A percentile compares a stretch with the other conserved stretches of the same genome.
phyloP scores from a whole-genome alignment of 305 asterid species.

The Nicotiana rustica region DNA sequence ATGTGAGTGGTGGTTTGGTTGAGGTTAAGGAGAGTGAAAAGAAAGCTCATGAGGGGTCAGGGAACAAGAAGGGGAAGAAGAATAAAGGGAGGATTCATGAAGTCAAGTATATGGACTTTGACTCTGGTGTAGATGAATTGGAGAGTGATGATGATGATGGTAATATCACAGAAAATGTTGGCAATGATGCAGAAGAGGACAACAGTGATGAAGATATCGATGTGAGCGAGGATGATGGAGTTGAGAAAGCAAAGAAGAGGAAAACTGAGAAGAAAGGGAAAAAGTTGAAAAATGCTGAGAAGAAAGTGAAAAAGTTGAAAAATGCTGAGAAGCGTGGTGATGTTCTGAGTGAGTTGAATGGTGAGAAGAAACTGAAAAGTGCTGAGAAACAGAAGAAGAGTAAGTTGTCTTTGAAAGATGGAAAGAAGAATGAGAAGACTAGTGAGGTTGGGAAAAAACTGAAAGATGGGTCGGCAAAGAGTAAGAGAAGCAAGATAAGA shows the following conservation, averaged over 20 bases:
- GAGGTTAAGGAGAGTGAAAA: slow-evolving; percentile 38
- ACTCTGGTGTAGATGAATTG: slow-evolving; percentile 47
- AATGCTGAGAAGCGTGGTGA: neutral
- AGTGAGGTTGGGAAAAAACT: slow-evolving; percentile 34
- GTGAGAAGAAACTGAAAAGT: slow-evolving; percentile 23
- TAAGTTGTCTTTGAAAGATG: slow-evolving; percentile 24
- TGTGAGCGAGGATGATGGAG: slow-evolving; percentile 30
- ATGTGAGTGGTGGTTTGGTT: slow-evolving; percentile 41
- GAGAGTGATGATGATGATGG: slow-evolving; percentile 45
- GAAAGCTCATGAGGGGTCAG: slow-evolving; percentile 25
- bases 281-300: neutral
- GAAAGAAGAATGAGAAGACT: slow-evolving; percentile 34
- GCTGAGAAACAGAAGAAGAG: slow-evolving; percentile 24
- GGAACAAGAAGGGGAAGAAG: slow-evolving; percentile 49
- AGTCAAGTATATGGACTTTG: slow-evolving; percentile 76
- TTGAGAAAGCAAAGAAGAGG: slow-evolving; percentile 28
- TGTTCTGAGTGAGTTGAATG: neutral
- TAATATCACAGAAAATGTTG: neutral
- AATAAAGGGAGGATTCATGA: slow-evolving; percentile 77
- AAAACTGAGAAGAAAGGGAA: slow-evolving; percentile 30
- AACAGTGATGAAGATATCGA: slow-evolving; percentile 5
- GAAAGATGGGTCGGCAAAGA: slow-evolving; percentile 37
- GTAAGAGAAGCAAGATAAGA: slow-evolving; percentile 37
- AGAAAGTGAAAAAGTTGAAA: neutral
- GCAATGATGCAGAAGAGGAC: neutral